Evolutionary conservation across 129 eudicot species (phyloP).

Genomic region (Helianthus tuberosus): DNA sequence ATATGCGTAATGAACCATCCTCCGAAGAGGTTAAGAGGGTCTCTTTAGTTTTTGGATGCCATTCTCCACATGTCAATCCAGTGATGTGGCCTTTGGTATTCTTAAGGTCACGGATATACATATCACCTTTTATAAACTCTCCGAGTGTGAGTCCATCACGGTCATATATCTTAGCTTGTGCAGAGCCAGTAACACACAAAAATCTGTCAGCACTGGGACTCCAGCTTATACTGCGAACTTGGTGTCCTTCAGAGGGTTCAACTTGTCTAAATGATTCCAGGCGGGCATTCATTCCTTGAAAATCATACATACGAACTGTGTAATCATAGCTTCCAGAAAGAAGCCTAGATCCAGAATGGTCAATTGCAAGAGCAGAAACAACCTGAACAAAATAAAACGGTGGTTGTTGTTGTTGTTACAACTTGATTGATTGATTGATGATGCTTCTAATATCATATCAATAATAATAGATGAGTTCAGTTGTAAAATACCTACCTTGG

Average conservation of each 20-base stretch:
- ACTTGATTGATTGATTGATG: too few relatives aligned
- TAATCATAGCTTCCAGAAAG: constrained; percentile 97
- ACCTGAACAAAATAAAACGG: constrained; percentile 44
- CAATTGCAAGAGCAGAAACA: constrained; percentile 93
- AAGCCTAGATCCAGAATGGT: constrained; percentile 92
- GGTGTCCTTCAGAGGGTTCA: constrained; percentile 99
- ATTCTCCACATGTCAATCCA: constrained; percentile 98
- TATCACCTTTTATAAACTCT: constrained; percentile 95
- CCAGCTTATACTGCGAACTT: constrained; percentile 97
- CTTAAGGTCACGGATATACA: constrained; percentile 98
- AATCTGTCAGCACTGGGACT: constrained; percentile 90
- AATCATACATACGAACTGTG: constrained; percentile 94
- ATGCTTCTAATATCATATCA: too few relatives aligned
- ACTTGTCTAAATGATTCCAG: constrained; percentile 92
- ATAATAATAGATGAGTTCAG: too few relatives aligned
- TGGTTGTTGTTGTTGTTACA: not conserved
- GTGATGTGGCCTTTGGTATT: constrained; percentile 97
- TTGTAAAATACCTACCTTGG: constrained; percentile 50
- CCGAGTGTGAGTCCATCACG: constrained; percentile 97
- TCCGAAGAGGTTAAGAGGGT: constrained; percentile 93
- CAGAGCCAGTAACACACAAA: constrained; percentile 96
- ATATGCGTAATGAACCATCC: constrained; percentile 93
- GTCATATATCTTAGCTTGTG: constrained; percentile 98
- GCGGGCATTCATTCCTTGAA: constrained; percentile 99
- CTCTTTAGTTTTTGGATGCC: constrained; percentile 92